Evolutionary conservation across 2,329 filamentous ascomycete species (phyloP), one percentile per base, ranked within the genome.

Genomic region (Arthrobotrys conoides): DNA sequence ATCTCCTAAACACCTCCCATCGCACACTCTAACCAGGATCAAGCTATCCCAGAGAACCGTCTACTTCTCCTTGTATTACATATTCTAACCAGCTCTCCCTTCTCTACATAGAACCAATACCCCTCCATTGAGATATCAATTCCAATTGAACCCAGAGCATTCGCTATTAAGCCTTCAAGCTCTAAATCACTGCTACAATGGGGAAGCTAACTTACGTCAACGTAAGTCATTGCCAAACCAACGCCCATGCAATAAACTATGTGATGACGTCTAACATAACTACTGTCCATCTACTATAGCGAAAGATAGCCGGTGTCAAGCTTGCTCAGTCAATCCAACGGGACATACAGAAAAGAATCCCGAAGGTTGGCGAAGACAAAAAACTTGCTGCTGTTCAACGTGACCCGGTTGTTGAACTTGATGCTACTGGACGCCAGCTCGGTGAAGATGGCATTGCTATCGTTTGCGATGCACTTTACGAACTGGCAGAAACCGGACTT

Each of bases 341-440:
- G 41, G 75, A 78, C 24, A 78, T 78, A 18, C 75, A 78, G 20
- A 78, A 78, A 49, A 27, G 75, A 41, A 78, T 78, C 14, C 75
- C 75, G 5, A 78, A 78, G 24, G 44, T 65, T 41, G 75, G 75
- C 20, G 75, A 78, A 65, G 75, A 78, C 0, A 78, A 68, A 44
- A 78, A 72, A 53, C 68, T 78, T 12, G 75, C 75, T 18, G 63
- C 75, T 1, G 75, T 78, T 36, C 75, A 78, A 38, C 75, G 75
- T 41, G 75, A 79, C 27, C 76, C 76, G 0, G 22, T 51, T 5
- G 65, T 79, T 18, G 76, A 79, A 61, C 49, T 79, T 22, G 71
- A 73, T 30, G 59, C 61, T 22, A 61, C 70, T 6, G 76, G 76
- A 30, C 67, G 71, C 20, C 76, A 79, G 76, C 70, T 79, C 0